Evolutionary conservation across 208 protist species (phyloP).

Genomic region (Acanthamoeba healyi): DNA sequence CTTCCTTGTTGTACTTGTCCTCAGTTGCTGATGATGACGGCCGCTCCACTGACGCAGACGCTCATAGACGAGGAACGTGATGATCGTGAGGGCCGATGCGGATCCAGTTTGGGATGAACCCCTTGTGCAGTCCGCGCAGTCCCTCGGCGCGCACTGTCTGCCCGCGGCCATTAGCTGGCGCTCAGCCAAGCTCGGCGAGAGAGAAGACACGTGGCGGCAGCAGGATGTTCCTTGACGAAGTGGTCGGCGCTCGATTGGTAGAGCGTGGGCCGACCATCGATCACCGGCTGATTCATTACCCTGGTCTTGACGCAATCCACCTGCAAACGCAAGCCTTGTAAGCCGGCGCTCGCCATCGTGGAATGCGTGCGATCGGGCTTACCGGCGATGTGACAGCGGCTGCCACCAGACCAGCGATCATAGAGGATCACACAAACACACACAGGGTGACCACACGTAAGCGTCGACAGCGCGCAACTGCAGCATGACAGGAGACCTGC

Average conservation of each 20-base stretch:
- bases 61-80: constrained; percentile 70
- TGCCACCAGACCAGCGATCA: constrained; percentile 62
- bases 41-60: constrained; percentile 29
- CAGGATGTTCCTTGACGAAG: background rate
- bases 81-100: constrained; percentile 67
- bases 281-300: constrained; percentile 66
- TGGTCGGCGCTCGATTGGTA: constrained; percentile 34
- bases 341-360: too few relatives aligned
- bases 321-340: background rate
- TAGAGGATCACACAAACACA: background rate
- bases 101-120: constrained; percentile 65
- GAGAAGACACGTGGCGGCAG: too few relatives aligned
- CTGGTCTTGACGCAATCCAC: constrained; percentile 71
- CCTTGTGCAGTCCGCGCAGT: constrained; percentile 61
- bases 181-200: too few relatives aligned
- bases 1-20: too few relatives aligned
- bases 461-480: background rate
- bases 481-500: background rate
- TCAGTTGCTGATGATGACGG: too few relatives aligned
- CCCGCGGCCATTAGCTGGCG: background rate
- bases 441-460: background rate
- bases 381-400: constrained; percentile 57
- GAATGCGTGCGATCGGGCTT: too few relatives aligned
- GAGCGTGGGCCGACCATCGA: constrained; percentile 19
- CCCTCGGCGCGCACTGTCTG: constrained; percentile 65